Conservation (phyloP, 179 eudicot species). For the Patellifolia procumbens region DNA sequence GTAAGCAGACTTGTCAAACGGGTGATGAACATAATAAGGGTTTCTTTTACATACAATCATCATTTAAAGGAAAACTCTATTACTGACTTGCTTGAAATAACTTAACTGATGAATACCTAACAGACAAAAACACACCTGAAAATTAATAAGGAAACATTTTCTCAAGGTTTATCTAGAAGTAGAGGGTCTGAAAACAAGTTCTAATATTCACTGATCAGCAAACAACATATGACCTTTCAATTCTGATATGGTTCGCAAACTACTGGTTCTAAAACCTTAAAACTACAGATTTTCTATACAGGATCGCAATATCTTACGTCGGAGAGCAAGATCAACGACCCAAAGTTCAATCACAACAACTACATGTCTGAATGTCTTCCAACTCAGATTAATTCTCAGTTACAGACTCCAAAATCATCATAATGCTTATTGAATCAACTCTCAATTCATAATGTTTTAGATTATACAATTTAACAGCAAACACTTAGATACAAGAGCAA, state of each 20-base stretch:
- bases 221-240: not conserved
- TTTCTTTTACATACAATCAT: too few relatives aligned
- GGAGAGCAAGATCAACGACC: not conserved
- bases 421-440: not conserved
- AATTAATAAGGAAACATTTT: too few relatives aligned
- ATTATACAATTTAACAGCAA: not conserved
- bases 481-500: slow-evolving; percentile 2
- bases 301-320: not conserved
- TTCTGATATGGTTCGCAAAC: not conserved
- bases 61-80: too few relatives aligned
- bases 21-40: too few relatives aligned
- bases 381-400: not conserved
- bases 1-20: not conserved
- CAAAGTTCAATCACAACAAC: not conserved
- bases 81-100: too few relatives aligned
- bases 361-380: not conserved
- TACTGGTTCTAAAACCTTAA: not conserved
- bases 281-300: not conserved
- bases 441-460: not conserved
- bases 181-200: too few relatives aligned
- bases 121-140: too few relatives aligned
- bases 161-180: too few relatives aligned
- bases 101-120: too few relatives aligned
- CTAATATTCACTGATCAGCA: too few relatives aligned
- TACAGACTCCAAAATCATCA: not conserved